Evolutionary conservation across 768 basidiomycete species (phyloP).

Genomic region (Pleurotus djamor): DNA sequence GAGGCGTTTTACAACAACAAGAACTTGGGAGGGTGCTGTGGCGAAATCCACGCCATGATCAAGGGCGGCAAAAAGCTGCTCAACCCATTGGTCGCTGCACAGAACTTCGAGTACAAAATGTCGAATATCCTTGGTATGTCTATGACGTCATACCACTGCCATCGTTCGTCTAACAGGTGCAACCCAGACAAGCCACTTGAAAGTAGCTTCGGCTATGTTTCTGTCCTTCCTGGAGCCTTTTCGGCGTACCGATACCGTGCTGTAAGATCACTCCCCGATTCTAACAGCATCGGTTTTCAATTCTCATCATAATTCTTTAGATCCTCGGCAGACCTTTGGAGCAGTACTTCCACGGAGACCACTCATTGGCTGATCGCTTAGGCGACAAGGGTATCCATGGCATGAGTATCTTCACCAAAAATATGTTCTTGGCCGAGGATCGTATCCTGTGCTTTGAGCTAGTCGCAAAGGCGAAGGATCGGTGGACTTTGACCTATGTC

Average conservation of each 20-base stretch:
- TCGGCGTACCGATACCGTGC: constrained; percentile 94
- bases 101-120: constrained; percentile 99
- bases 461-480: constrained; percentile 64
- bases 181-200: constrained; percentile 85
- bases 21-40: constrained; percentile 83
- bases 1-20: constrained; percentile 83
- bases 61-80: constrained; percentile 87
- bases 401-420: constrained; percentile 97
- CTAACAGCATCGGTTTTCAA: background rate
- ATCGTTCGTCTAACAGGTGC: background rate
- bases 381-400: constrained; percentile 94
- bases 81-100: constrained; percentile 92
- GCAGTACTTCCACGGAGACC: constrained; percentile 87
- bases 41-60: constrained; percentile 94
- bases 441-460: constrained; percentile 79
- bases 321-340: constrained; percentile 87
- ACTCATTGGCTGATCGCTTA: constrained; percentile 86
- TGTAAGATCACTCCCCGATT: background rate
- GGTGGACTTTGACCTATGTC: constrained; percentile 76
- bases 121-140: constrained; percentile 83
- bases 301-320: background rate
- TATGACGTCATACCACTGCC: background rate
- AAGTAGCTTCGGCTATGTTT: constrained; percentile 94
- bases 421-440: constrained; percentile 49
- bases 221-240: constrained; percentile 95